Evolutionary conservation across 768 basidiomycete species (phyloP).

Genomic region (Kwoniella europaea): DNA sequence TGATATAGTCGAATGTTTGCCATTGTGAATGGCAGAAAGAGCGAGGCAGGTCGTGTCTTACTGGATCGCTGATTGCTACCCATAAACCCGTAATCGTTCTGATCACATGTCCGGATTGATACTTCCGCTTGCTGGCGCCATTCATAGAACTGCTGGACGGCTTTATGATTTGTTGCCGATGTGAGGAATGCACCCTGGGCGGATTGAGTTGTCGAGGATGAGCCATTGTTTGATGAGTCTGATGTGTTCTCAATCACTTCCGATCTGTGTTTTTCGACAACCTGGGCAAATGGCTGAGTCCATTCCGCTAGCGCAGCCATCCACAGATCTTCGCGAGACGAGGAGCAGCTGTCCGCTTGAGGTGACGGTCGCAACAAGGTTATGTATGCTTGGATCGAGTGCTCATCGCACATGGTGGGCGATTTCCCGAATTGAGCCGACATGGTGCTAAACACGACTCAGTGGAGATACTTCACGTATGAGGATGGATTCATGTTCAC

Average conservation of each 20-base stretch:
- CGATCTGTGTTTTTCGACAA: constrained; percentile 32
- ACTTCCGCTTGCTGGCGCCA: not conserved
- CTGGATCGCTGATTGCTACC: too few relatives aligned
- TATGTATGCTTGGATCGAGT: constrained; percentile 26
- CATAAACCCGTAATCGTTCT: too few relatives aligned
- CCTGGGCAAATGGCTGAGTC: constrained; percentile 40
- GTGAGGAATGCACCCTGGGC: not conserved
- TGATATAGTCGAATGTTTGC: constrained; percentile 34
- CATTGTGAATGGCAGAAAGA: constrained; percentile 1
- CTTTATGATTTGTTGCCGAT: not conserved
- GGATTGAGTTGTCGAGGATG: too few relatives aligned
- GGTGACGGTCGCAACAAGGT: constrained; percentile 14
- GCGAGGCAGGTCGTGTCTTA: not conserved
- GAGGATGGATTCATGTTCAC: not conserved
- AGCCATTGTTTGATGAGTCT: too few relatives aligned
- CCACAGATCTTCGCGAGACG: constrained; percentile 30
- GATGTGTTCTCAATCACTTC: not conserved
- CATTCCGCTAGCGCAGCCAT: constrained; percentile 42
- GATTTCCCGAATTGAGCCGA: constrained; percentile 44
- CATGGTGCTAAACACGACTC: not conserved
- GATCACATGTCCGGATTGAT: not conserved
- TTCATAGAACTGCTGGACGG: not conserved
- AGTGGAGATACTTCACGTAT: not conserved
- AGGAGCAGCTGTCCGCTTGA: not conserved
- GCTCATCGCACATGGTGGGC: constrained; percentile 31